Percentiles rank a stretch among this genome's conserved stretches.
phyloP scores from a whole-genome alignment of 306 rosid species.

The Cucurbita argyrosperma region DNA sequence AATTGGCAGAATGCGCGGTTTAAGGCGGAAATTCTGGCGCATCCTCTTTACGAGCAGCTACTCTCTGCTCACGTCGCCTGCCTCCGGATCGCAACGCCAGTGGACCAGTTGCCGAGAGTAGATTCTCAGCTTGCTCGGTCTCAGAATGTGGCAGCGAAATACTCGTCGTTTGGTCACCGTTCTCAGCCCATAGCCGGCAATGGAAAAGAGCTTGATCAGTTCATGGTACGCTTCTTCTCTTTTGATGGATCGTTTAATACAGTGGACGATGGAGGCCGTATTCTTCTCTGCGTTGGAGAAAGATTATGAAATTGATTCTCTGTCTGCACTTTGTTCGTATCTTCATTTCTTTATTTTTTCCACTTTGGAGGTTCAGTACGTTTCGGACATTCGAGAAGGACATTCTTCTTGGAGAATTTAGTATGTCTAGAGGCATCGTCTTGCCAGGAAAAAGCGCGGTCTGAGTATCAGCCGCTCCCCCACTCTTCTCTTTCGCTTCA shows the following conservation, averaged over 20 bases:
- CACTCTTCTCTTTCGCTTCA: neutral
- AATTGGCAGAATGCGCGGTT: conserved; percentile 76
- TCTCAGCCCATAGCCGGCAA: conserved; percentile 31
- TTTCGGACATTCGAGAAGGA: neutral
- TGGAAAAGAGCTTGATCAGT: conserved; percentile 84
- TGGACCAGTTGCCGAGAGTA: conserved; percentile 88
- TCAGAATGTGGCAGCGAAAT: conserved; percentile 82
- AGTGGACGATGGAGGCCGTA: neutral
- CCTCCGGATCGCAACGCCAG: conserved; percentile 83
- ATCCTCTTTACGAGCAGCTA: conserved; percentile 80
- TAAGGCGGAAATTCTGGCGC: conserved; percentile 60
- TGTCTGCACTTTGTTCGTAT: neutral
- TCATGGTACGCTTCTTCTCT: conserved; percentile 50
- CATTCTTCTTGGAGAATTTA: neutral
- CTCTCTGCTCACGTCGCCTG: conserved; percentile 82
- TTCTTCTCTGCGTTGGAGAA: neutral
- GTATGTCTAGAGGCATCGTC: neutral
- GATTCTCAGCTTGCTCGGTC: conserved; percentile 89
- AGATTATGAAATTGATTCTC: neutral
- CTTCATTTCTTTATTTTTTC: neutral
- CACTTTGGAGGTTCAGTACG: neutral
- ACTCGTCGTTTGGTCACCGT: conserved; percentile 49
- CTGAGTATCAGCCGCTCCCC: neutral
- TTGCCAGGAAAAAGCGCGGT: neutral
- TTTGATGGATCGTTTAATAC: neutral